Percentiles rank a stretch among this genome's conserved stretches.
Evolutionary conservation across 345 rosid genomes (phyloP).

Genomic region (Populus simonii): DNA sequence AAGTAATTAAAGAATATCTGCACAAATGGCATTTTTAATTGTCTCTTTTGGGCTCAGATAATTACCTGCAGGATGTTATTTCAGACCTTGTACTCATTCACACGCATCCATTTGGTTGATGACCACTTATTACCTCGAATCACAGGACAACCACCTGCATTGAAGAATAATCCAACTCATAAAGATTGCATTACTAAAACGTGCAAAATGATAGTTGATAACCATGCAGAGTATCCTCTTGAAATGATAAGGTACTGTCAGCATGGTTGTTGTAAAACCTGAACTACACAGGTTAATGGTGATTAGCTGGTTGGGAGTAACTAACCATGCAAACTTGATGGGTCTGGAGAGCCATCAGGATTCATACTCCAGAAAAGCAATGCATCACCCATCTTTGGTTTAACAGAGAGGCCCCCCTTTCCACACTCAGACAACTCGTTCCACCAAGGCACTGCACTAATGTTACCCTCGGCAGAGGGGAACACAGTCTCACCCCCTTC

Average conservation of each 20-base stretch:
- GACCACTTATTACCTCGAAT: constrained; percentile 96
- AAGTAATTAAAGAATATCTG: not conserved
- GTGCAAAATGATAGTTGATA: not conserved
- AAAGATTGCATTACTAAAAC: not conserved
- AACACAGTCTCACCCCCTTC: constrained; percentile 98
- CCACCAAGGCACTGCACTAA: constrained; percentile 89
- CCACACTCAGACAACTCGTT: constrained; percentile 84
- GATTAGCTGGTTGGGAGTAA: not conserved
- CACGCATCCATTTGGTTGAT: constrained; percentile 90
- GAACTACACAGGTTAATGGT: not conserved
- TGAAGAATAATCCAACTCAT: constrained; percentile 8
- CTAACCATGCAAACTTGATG: constrained; percentile 92
- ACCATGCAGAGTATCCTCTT: not conserved
- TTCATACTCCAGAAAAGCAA: constrained; percentile 97
- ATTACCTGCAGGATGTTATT: constrained; percentile 32
- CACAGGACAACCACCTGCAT: constrained; percentile 87
- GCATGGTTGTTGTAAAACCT: not conserved
- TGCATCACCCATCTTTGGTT: constrained; percentile 96
- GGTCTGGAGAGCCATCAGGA: constrained; percentile 77
- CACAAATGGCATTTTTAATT: not conserved
- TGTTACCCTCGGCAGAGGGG: constrained; percentile 82
- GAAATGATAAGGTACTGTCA: not conserved
- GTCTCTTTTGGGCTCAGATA: not conserved
- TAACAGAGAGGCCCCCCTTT: constrained; percentile 75
- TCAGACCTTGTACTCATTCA: constrained; percentile 65